Evolutionary conservation across 108 stramenopile genomes (phyloP).

Genomic region (Skeletonema menzelii): DNA sequence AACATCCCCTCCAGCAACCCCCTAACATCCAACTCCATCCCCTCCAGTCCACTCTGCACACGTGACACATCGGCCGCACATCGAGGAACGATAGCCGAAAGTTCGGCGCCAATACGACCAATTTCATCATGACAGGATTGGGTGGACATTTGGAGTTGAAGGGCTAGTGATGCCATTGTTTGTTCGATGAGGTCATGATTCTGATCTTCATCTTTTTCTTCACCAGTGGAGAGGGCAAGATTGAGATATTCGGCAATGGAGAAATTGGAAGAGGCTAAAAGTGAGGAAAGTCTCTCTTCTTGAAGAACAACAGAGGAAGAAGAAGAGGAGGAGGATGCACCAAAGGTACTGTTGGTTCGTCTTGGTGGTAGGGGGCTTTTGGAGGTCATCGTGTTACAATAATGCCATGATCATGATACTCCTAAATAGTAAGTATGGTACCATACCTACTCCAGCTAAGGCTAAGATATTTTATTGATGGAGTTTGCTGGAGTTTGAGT

Average conservation of each 20-base stretch:
- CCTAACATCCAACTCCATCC: slow-evolving; percentile 64
- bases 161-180: slow-evolving; percentile 78
- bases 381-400: too few relatives aligned
- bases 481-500: too few relatives aligned
- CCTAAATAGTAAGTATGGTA: too few relatives aligned
- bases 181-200: slow-evolving; percentile 45
- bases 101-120: slow-evolving; percentile 79
- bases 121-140: slow-evolving; percentile 87
- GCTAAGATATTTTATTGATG: too few relatives aligned
- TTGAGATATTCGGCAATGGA: slow-evolving; percentile 76
- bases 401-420: too few relatives aligned
- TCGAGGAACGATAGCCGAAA: slow-evolving; percentile 81
- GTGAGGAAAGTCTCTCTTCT: slow-evolving; percentile 52
- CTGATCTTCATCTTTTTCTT: not conserved
- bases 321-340: not conserved
- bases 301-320: too few relatives aligned
- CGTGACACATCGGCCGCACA: slow-evolving; percentile 79
- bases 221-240: slow-evolving; percentile 44
- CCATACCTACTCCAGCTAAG: too few relatives aligned
- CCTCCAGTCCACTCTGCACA: slow-evolving; percentile 65
- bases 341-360: too few relatives aligned
- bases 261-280: slow-evolving; percentile 62
- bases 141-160: slow-evolving; percentile 79
- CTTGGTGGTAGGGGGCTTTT: too few relatives aligned
- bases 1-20: slow-evolving; percentile 48